Conservation (phyloP, 2,329 filamentous ascomycete species). For the Colletotrichum incanum region DNA sequence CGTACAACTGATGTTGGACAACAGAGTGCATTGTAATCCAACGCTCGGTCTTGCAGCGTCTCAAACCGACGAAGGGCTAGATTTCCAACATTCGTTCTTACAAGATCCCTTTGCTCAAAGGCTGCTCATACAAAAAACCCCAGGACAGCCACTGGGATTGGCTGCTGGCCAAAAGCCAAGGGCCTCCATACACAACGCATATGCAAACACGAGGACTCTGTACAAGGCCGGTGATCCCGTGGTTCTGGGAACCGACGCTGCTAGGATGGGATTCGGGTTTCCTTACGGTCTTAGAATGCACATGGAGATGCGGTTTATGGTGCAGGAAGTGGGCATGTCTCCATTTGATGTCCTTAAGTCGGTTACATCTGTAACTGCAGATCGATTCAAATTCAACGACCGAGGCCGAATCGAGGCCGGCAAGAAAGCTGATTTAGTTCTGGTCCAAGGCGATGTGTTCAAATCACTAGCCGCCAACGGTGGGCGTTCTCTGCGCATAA, state of each 20-base stretch:
- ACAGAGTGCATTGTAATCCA: too few species aligned
- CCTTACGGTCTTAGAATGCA: slow-evolving; percentile 42
- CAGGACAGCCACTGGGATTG: too few species aligned
- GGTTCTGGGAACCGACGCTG: slow-evolving; percentile 43
- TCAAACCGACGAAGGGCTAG: too few species aligned
- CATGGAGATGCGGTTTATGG: slow-evolving; percentile 42
- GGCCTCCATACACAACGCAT: too few species aligned
- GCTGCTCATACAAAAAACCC: too few species aligned
- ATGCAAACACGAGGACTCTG: too few species aligned
- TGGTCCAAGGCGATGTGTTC: slow-evolving; percentile 43
- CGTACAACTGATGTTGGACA: too few species aligned
- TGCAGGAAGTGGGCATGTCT: slow-evolving; percentile 41
- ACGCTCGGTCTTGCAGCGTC: too few species aligned
- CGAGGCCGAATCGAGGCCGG: slow-evolving; percentile 36
- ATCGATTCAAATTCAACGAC: slow-evolving; percentile 38
- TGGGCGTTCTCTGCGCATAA: slow-evolving; percentile 29
- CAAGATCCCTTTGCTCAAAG: too few species aligned
- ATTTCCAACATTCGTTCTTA: too few species aligned
- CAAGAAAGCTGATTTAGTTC: slow-evolving; percentile 41
- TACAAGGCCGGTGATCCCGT: slow-evolving; percentile 38
- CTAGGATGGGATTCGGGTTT: slow-evolving; percentile 35
- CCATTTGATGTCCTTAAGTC: slow-evolving; percentile 42
- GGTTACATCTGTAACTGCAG: slow-evolving; percentile 40
- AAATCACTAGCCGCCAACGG: neutral
- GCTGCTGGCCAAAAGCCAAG: too few species aligned